Evolutionary conservation across 306 rosid species (phyloP).

Genomic region (Malus orientalis): DNA sequence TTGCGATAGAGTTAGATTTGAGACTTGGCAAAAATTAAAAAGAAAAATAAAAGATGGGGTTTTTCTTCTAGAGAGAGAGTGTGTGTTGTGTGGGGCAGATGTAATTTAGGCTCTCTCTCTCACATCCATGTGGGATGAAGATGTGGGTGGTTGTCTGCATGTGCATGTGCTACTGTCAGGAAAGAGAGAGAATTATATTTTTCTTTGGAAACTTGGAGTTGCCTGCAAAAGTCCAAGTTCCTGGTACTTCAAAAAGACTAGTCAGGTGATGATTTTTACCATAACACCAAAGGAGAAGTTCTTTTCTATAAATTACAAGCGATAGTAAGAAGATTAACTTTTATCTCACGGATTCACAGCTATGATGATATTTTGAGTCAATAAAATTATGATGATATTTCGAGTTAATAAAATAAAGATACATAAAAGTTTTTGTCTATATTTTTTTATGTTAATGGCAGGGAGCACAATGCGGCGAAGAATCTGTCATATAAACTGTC

Average conservation of each 20-base stretch:
- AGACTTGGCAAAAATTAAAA: background rate
- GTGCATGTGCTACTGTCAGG: constrained; percentile 56
- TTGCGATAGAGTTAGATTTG: constrained; percentile 26
- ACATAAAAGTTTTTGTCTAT: too few species aligned
- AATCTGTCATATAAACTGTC: too few species aligned
- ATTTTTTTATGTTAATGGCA: too few species aligned
- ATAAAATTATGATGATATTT: too few species aligned
- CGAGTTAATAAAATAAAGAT: accelerated
- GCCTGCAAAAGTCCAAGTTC: background rate
- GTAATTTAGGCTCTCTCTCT: constrained; percentile 8
- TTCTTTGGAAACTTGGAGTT: background rate
- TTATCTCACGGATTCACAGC: accelerated
- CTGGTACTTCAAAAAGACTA: background rate
- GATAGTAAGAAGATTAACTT: too few species aligned
- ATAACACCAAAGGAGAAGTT: background rate
- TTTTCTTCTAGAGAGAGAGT: background rate
- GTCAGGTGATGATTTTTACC: constrained; percentile 5
- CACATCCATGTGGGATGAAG: constrained; percentile 52
- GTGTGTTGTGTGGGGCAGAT: constrained; percentile 31
- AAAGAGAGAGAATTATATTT: background rate
- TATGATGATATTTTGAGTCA: too few species aligned
- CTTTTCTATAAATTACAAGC: too few species aligned
- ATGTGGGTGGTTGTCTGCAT: constrained; percentile 65
- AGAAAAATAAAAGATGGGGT: background rate
- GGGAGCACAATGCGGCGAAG: accelerated